phyloP scores from a whole-genome alignment of 1,284 basidiomycete genomes.

The Kwoniella shivajii region DNA sequence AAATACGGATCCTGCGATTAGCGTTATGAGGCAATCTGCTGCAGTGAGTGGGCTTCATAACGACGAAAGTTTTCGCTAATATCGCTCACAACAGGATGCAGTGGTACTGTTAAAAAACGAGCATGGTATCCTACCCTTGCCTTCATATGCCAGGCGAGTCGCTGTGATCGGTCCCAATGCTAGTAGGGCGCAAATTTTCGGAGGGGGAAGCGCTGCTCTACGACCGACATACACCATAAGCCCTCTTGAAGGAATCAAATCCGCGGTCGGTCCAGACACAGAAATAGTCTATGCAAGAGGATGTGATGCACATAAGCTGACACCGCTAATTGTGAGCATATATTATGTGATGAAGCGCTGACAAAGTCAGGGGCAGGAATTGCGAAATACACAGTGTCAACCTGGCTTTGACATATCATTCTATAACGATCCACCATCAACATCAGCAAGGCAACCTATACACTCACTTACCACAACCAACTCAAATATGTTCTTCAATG shows the following conservation, averaged over 20 bases:
- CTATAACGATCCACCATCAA: not conserved
- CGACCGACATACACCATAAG: constrained; percentile 71
- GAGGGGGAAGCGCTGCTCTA: constrained; percentile 75
- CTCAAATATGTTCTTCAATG: constrained; percentile 14
- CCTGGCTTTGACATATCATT: constrained; percentile 9
- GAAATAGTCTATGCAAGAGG: constrained; percentile 7
- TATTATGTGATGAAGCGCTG: not conserved
- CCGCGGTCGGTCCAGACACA: not conserved
- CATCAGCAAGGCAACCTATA: not conserved
- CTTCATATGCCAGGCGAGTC: constrained; percentile 60
- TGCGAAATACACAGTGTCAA: constrained; percentile 1
- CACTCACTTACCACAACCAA: constrained; percentile 8
- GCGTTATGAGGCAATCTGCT: constrained; percentile 8
- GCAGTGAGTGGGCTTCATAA: constrained; percentile 18
- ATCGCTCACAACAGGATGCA: constrained; percentile 59
- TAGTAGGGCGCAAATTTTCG: constrained; percentile 67
- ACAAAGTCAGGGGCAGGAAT: not conserved
- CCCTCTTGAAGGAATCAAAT: constrained; percentile 67
- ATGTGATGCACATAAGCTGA: constrained; percentile 11
- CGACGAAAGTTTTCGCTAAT: constrained; percentile 22
- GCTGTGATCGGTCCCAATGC: constrained; percentile 77
- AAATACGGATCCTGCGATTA: constrained; percentile 56
- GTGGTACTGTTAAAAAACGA: constrained; percentile 59
- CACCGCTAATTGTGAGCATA: constrained; percentile 6
- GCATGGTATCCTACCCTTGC: constrained; percentile 24